Conservation (phyloP, 176 grass and related monocot species). For the Carex littledalei region DNA sequence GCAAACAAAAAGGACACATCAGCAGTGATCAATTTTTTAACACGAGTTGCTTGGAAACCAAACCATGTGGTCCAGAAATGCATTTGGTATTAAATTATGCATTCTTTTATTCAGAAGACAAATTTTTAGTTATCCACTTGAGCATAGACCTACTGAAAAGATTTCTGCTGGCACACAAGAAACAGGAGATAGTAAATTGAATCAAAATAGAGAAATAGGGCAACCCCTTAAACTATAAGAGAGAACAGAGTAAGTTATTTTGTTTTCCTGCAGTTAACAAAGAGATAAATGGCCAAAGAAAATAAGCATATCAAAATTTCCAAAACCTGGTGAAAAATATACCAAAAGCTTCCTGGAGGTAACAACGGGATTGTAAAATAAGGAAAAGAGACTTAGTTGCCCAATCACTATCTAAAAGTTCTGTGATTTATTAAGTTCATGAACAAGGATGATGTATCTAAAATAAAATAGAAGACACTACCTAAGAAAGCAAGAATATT, state of each 20-base stretch:
- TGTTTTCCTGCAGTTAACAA: neutral
- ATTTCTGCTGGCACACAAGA: neutral
- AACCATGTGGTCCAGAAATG: neutral
- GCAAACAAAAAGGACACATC: neutral
- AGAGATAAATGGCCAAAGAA: neutral
- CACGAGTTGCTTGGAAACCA: neutral
- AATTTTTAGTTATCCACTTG: neutral
- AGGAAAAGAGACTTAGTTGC: neutral
- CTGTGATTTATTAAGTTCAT: neutral
- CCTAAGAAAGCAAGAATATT: slow-evolving; percentile 16
- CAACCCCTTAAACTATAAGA: neutral
- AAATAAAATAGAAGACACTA: neutral
- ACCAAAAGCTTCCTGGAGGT: neutral
- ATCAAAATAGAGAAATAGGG: neutral
- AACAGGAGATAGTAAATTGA: neutral
- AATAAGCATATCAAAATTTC: slow-evolving; percentile 1
- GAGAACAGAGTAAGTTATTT: neutral
- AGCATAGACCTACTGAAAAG: neutral
- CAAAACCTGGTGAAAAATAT: neutral
- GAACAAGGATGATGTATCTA: slow-evolving; percentile 3
- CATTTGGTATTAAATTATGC: neutral
- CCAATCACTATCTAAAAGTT: neutral
- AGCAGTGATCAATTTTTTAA: neutral
- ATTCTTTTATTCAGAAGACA: neutral
- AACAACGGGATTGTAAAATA: neutral